Base-by-base conservation (phyloP, 495 filamentous ascomycete species). In the Penicillium pulvis region DNA sequence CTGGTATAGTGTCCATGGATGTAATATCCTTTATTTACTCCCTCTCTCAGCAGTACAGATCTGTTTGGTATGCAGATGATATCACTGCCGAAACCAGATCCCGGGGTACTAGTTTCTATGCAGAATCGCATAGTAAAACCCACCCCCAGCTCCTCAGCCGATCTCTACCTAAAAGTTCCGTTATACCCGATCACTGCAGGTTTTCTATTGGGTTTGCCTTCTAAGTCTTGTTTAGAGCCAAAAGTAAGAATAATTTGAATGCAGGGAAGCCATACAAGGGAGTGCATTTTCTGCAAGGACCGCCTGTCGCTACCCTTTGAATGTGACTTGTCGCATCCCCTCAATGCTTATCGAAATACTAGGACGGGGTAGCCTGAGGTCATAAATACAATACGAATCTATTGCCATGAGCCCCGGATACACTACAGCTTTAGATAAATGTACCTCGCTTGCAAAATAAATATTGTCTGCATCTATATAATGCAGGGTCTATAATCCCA, bases 241-340 rank as follows among this genome's bases (percentile, higher is more conserved):
- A 17, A 24, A 53, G 17, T 46, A 9, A 35, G 26, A 20, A 36
- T 47, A 19, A 1, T 28, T 23, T 12, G 16, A 41, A 41, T n/a
- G 39, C 39, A 41, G 26, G 47, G 39, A 24, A 51, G 46, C n/a
- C 23, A 51, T 31, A 49, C 57, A 57, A 61, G 48, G 56, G 60
- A 53, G 41, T 26, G 44, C 53, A 58, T 67, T 61, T 64, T 65
- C 65, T 73, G 72, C 70, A 75, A 75, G 70, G 71, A 75, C 62
- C 58, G 64, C 61, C 58, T 69, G 62, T 68, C 60, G 50, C 55
- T 50, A 26, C 62, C 62, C 70, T 69, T 52, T 65, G 61, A 56
- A 70, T 72, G 57, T 75, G 73, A 75, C 73, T 71, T 57, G 70
- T 73, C 72, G 45, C 41, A 61, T 49, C 54, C 63, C 59, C 52